A percentile compares a stretch with the other conserved stretches of the same genome.
These are phyloP conservation scores for cucumber (Cucumis sativus) DNA, from an alignment of 306 rosid species.

Conservation along the genomic window DNA sequence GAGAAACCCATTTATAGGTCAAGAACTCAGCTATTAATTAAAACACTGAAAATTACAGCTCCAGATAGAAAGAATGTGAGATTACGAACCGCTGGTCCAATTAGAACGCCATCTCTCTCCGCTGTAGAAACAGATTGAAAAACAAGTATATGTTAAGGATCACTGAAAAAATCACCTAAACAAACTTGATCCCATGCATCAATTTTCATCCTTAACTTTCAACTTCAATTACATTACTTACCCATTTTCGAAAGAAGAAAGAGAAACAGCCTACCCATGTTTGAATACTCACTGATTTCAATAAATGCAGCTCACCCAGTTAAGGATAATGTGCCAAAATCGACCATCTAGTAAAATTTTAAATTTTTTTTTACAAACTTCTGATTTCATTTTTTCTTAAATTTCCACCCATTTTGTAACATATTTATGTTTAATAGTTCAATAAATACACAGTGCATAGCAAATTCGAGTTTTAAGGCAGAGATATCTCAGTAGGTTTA, in stretches of 20 bases:
- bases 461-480: not conserved
- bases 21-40: not conserved
- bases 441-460: not conserved
- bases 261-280: not conserved
- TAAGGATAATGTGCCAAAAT: not conserved
- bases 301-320: not conserved
- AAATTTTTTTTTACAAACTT: not conserved
- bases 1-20: not conserved
- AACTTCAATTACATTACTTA: not conserved
- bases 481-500: not conserved
- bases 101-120: constrained; percentile 17
- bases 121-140: constrained; percentile 9
- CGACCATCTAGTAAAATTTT: not conserved
- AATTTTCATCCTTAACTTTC: not conserved
- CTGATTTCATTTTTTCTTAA: not conserved
- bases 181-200: not conserved
- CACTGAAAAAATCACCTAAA: not conserved
- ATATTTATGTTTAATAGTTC: not conserved
- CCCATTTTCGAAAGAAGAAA: not conserved
- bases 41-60: not conserved
- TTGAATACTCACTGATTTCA: not conserved
- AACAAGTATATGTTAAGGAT: not conserved
- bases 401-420: not conserved
- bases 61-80: not conserved
- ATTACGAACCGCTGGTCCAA: constrained; percentile 19